Evolutionary conservation across 768 basidiomycete species (phyloP).

Genomic region (Lyophyllum semitale): DNA sequence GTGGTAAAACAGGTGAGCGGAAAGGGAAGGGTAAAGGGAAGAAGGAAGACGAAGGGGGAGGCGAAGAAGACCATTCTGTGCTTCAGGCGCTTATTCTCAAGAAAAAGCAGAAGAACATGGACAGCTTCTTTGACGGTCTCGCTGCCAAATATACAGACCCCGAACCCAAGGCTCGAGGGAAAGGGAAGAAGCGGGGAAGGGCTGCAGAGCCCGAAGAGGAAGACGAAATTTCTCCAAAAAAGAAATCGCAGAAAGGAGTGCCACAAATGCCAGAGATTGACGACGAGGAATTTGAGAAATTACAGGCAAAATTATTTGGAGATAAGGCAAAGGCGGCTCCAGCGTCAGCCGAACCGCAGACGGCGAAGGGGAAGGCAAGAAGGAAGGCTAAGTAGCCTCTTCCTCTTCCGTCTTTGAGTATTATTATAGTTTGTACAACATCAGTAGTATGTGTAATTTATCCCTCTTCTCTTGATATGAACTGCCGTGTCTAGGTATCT

Average conservation of each 20-base stretch:
- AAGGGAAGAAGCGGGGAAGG: conserved; percentile 57
- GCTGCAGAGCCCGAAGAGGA: conserved; percentile 44
- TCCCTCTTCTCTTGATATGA: neutral
- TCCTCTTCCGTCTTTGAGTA: neutral
- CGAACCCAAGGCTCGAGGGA: conserved; percentile 46
- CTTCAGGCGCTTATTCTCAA: conserved; percentile 83
- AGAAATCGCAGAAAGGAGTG: conserved; percentile 41
- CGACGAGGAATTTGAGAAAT: conserved; percentile 63
- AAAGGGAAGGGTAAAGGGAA: conserved; percentile 58
- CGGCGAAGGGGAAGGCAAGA: conserved; percentile 26
- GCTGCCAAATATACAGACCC: conserved; percentile 72
- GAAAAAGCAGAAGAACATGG: conserved; percentile 65
- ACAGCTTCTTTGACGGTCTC: conserved; percentile 73
- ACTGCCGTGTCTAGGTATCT: neutral
- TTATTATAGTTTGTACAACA: neutral
- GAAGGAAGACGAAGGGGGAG: conserved; percentile 35
- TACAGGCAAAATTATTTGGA: conserved; percentile 59
- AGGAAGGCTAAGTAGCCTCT: conserved; percentile 34
- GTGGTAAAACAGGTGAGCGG: conserved; percentile 64
- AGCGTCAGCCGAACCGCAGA: conserved; percentile 21
- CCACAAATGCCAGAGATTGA: conserved; percentile 57
- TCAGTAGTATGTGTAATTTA: conserved; percentile 6
- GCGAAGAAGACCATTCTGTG: conserved; percentile 64
- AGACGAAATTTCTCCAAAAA: conserved; percentile 45
- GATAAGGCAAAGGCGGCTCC: conserved; percentile 37